These are phyloP conservation scores for Tolypocladium album DNA, from an alignment of 2,329 filamentous ascomycete genomes.

Conservation along the genomic window DNA sequence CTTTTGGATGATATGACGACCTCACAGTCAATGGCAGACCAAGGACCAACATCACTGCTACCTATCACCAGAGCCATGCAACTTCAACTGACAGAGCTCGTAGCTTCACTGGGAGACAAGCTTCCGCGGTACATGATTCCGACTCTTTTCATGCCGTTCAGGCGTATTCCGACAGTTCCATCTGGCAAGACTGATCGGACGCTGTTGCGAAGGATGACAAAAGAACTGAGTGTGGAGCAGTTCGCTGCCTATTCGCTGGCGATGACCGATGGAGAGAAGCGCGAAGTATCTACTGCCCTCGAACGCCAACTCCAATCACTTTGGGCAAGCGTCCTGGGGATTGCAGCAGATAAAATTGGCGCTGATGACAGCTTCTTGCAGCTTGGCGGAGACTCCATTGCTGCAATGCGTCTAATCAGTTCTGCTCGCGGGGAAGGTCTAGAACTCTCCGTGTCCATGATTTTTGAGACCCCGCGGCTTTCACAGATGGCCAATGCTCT, in stretches of 20 bases:
- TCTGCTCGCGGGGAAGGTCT: not conserved
- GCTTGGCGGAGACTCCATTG: slow-evolving; percentile 6
- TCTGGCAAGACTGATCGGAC: not conserved
- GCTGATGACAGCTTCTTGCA: slow-evolving; percentile 5
- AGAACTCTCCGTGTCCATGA: not conserved
- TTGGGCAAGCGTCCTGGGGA: not conserved
- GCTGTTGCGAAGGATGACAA: not conserved
- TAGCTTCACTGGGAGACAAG: not conserved
- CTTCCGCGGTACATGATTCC: not conserved
- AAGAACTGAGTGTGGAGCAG: not conserved
- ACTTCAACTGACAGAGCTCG: not conserved
- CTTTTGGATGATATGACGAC: not conserved
- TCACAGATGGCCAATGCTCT: not conserved
- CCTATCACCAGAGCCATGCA: not conserved
- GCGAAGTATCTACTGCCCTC: not conserved
- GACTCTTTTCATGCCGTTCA: not conserved
- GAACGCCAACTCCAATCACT: not conserved
- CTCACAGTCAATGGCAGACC: not conserved
- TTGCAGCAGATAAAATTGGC: not conserved
- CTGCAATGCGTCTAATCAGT: slow-evolving; percentile 2
- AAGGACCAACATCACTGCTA: not conserved
- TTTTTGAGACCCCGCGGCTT: not conserved
- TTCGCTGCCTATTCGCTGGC: not conserved
- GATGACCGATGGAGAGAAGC: not conserved
- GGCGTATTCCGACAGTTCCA: not conserved